Conservation (phyloP, 1,139 yeast species). For the Saccharomyces hybrid region DNA sequence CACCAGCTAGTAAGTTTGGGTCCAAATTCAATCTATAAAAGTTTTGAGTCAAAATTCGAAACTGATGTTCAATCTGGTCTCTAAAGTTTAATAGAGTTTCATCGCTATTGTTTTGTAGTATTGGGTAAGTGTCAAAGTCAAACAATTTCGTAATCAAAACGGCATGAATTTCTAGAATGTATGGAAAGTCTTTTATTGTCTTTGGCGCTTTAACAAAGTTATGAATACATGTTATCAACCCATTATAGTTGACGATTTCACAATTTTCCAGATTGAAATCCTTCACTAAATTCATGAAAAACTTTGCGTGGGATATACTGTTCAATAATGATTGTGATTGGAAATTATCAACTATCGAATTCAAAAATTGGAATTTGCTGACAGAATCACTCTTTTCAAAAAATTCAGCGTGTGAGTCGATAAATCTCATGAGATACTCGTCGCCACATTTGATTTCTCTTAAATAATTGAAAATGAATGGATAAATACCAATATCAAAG, state of each 20-base stretch:
- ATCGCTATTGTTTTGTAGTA: constrained; percentile 36
- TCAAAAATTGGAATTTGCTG: constrained; percentile 27
- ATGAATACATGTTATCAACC: constrained; percentile 23
- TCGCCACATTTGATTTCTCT: constrained; percentile 25
- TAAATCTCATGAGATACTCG: constrained; percentile 30
- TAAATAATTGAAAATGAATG: constrained; percentile 30
- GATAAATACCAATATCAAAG: constrained; percentile 31
- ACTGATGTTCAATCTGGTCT: constrained; percentile 22
- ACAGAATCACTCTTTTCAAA: constrained; percentile 4
- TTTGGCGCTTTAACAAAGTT: constrained; percentile 27
- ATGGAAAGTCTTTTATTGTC: constrained; percentile 20
- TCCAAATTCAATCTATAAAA: constrained; percentile 23
- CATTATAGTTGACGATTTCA: constrained; percentile 18
- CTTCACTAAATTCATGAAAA: constrained; percentile 25
- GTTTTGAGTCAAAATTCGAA: constrained; percentile 17
- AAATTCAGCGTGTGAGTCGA: constrained; percentile 31
- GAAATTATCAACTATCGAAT: constrained; percentile 20
- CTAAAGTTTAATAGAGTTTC: constrained; percentile 33
- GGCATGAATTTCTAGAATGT: constrained; percentile 33
- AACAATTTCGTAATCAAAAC: constrained; percentile 44
- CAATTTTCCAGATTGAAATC: constrained; percentile 17
- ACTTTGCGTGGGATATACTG: constrained; percentile 23
- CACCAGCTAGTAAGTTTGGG: constrained; percentile 19
- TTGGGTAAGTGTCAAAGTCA: constrained; percentile 45
- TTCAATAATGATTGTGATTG: constrained; percentile 20